Conservation (phyloP, 345 rosid genomes). For the Combretum micranthum region DNA sequence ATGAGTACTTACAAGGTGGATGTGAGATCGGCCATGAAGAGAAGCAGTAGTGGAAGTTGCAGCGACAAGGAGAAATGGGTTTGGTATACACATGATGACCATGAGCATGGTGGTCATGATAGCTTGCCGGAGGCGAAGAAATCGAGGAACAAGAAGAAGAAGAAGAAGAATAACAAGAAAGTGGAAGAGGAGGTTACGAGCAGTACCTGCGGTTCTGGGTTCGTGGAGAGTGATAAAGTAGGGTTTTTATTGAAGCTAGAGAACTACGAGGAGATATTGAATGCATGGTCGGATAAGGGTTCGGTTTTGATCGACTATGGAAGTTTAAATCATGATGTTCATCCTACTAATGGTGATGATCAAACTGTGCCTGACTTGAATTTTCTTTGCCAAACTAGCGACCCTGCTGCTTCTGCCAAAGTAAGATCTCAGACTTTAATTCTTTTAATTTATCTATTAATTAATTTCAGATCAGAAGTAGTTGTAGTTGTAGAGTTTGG, state of each 20-base stretch:
- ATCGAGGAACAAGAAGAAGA: slow-evolving; percentile 27
- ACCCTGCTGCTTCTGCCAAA: slow-evolving; percentile 17
- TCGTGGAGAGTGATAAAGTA: slow-evolving; percentile 12
- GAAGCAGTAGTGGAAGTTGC: slow-evolving; percentile 35
- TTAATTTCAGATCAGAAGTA: no score
- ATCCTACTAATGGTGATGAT: slow-evolving; percentile 18
- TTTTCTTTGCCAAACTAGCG: background rate
- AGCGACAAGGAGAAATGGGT: slow-evolving; percentile 75
- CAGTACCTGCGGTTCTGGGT: slow-evolving; percentile 16
- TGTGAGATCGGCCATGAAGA: slow-evolving; percentile 59
- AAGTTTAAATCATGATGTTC: background rate
- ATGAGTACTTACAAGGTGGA: slow-evolving; percentile 11
- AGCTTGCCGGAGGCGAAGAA: no score
- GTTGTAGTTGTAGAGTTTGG: no score
- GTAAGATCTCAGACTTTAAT: slow-evolving; percentile 22
- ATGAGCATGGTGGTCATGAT: no score
- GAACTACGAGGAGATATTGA: slow-evolving; percentile 56
- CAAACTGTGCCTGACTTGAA: slow-evolving; percentile 70
- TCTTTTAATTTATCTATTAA: background rate
- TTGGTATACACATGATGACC: slow-evolving; percentile 31
- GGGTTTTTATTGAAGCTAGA: slow-evolving; percentile 71
- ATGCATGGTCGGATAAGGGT: slow-evolving; percentile 83
- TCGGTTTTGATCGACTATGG: slow-evolving; percentile 46
- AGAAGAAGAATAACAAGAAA: slow-evolving; percentile 50
- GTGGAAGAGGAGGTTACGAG: slow-evolving; percentile 59